phyloP scores from a whole-genome alignment of 106 monocot species.

The Dioscorea dumetorum region DNA sequence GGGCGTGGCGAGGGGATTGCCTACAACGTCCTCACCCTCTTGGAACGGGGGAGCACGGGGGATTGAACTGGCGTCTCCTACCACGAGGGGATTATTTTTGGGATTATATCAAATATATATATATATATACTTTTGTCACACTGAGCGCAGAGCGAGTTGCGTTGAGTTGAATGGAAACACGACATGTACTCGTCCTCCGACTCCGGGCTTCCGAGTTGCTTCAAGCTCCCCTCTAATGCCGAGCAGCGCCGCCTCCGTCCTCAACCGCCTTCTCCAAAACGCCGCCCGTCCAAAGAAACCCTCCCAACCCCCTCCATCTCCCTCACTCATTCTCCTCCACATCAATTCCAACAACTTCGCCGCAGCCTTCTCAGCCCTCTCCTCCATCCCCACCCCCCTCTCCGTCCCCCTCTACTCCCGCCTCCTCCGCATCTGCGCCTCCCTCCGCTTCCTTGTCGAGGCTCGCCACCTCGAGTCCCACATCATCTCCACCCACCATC shows the following conservation, averaged over 20 bases:
- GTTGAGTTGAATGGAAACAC: too few species aligned
- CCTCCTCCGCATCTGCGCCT: conserved; percentile 41
- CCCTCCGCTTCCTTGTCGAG: conserved; percentile 10
- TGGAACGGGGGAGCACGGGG: too few species aligned
- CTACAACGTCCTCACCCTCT: too few species aligned
- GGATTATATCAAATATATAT: too few species aligned
- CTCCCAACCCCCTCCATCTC: background rate
- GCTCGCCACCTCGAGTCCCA: conserved; percentile 40
- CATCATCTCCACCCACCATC: conserved; percentile 24
- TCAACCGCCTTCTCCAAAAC: conserved; percentile 26
- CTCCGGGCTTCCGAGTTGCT: too few species aligned
- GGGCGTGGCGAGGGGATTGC: too few species aligned
- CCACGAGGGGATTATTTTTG: too few species aligned
- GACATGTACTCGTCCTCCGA: too few species aligned
- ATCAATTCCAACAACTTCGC: conserved; percentile 17
- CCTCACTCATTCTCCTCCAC: conserved; percentile 18
- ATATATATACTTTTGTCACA: too few species aligned
- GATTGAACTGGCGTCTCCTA: too few species aligned
- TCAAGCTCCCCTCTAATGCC: conserved; percentile 13
- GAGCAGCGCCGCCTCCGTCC: conserved; percentile 23
- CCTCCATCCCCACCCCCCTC: conserved; percentile 14
- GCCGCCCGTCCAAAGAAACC: conserved; percentile 13
- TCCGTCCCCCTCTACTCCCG: conserved; percentile 26
- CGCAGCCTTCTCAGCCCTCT: conserved; percentile 20
- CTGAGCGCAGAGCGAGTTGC: too few species aligned